These are phyloP conservation scores for Nicotiana paniculata DNA, from an alignment of 257 asterid genomes.

Conservation along the genomic window DNA sequence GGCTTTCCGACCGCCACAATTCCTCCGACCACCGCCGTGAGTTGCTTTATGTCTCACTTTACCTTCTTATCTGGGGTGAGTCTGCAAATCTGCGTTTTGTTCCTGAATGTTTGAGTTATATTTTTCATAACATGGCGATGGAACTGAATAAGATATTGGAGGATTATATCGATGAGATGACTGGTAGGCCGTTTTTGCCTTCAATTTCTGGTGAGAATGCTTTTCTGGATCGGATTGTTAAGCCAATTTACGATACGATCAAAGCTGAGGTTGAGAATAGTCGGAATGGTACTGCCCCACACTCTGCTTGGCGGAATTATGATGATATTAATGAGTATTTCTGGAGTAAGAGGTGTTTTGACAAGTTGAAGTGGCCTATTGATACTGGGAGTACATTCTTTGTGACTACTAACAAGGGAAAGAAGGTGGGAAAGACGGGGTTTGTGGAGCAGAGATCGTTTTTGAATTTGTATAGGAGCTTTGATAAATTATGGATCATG, in stretches of 20 bases:
- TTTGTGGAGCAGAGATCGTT: constrained; percentile 96
- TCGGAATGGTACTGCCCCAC: constrained; percentile 92
- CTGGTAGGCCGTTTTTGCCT: constrained; percentile 86
- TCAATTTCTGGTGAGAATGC: constrained; percentile 86
- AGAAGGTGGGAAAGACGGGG: constrained; percentile 96
- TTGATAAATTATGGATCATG: constrained; percentile 96
- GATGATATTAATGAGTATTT: constrained; percentile 95
- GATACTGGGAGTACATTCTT: constrained; percentile 81
- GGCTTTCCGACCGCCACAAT: constrained; percentile 64
- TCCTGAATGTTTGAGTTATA: constrained; percentile 78
- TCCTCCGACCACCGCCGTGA: constrained; percentile 69
- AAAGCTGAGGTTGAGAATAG: constrained; percentile 78
- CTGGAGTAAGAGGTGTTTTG: constrained; percentile 93
- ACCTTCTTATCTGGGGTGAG: constrained; percentile 92
- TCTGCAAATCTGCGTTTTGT: constrained; percentile 86
- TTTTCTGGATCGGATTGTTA: constrained; percentile 54
- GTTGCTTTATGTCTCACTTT: constrained; percentile 78
- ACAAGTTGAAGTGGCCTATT: constrained; percentile 89
- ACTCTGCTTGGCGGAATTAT: constrained; percentile 94
- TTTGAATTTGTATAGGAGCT: constrained; percentile 88
- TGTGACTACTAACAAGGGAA: constrained; percentile 65
- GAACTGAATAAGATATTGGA: constrained; percentile 88
- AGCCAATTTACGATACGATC: constrained; percentile 79
- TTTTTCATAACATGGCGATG: constrained; percentile 91
- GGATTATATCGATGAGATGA: constrained; percentile 88